Evolutionary conservation across 306 rosid genomes (phyloP).

Genomic region (Quercus wislizeni): DNA sequence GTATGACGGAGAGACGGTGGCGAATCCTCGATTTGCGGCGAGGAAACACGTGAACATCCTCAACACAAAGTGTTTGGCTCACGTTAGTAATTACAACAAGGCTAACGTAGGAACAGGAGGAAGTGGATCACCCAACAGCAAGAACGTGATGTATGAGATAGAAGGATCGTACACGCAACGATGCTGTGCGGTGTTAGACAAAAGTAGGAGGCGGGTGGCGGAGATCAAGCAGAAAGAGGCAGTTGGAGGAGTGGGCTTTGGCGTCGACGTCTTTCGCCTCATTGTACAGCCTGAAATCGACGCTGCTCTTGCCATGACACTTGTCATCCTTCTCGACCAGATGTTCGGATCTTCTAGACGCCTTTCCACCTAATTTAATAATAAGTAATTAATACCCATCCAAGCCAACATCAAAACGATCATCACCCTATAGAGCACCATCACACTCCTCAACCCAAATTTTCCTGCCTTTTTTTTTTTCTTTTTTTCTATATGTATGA

Average conservation of each 20-base stretch:
- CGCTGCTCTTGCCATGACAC: slow-evolving; percentile 61
- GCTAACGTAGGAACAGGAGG: not conserved
- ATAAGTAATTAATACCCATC: no score
- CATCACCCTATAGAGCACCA: not conserved
- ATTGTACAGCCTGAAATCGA: slow-evolving; percentile 53
- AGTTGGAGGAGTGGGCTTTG: slow-evolving; percentile 49
- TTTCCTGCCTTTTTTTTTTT: not conserved
- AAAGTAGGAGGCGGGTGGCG: slow-evolving; percentile 48
- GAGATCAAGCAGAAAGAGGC: slow-evolving; percentile 71
- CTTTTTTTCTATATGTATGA: not conserved
- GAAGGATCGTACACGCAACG: slow-evolving; percentile 66
- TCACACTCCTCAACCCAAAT: not conserved
- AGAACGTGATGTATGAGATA: slow-evolving; percentile 39
- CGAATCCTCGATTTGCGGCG: slow-evolving; percentile 40
- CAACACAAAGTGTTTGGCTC: slow-evolving; percentile 49
- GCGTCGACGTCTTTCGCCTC: slow-evolving; percentile 68
- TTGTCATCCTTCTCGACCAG: slow-evolving; percentile 61
- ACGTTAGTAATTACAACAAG: slow-evolving; percentile 7
- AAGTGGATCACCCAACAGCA: not conserved
- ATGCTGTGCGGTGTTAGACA: slow-evolving; percentile 51
- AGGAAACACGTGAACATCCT: slow-evolving; percentile 43
- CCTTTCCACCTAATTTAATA: not conserved
- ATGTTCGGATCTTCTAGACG: slow-evolving; percentile 52
- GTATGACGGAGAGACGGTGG: slow-evolving; percentile 52
- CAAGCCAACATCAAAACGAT: not conserved